Conservation (phyloP, 1,284 basidiomycete genomes). For the Ceratobasidium theobromae region DNA sequence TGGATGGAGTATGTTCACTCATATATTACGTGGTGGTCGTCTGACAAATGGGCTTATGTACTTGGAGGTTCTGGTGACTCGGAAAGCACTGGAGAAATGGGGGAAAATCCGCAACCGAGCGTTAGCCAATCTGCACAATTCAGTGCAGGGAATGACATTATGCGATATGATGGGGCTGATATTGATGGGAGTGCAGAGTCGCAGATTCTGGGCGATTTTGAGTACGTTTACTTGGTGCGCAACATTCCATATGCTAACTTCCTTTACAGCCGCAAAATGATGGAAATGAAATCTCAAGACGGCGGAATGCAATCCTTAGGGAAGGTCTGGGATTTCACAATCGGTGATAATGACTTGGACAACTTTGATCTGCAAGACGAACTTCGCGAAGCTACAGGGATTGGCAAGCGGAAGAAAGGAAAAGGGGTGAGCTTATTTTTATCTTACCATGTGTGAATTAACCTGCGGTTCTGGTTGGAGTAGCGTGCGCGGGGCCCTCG, state of each 20-base stretch:
- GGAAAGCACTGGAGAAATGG: too few relatives aligned
- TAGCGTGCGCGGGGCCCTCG: slow-evolving; percentile 47
- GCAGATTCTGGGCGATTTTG: slow-evolving; percentile 44
- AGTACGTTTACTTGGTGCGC: slow-evolving; percentile 43
- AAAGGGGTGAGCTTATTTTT: slow-evolving; percentile 46
- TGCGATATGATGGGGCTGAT: too few relatives aligned
- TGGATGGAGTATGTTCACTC: too few relatives aligned
- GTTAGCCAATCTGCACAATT: too few relatives aligned
- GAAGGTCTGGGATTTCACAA: slow-evolving; percentile 61
- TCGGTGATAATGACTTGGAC: slow-evolving; percentile 57
- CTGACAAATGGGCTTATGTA: too few relatives aligned
- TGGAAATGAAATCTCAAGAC: slow-evolving; percentile 53
- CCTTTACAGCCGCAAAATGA: slow-evolving; percentile 57
- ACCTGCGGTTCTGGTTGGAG: neutral
- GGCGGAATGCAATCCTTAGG: slow-evolving; percentile 52
- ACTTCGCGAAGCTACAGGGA: slow-evolving; percentile 65
- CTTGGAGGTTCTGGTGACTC: too few relatives aligned
- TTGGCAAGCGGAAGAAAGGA: slow-evolving; percentile 55
- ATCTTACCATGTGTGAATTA: neutral
- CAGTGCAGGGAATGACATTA: too few relatives aligned
- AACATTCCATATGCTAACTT: neutral
- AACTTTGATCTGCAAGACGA: slow-evolving; percentile 70
- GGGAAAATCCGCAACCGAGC: too few relatives aligned
- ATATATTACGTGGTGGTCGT: too few relatives aligned
- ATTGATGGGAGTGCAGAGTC: neutral